These are phyloP conservation scores for Trifolium dubium DNA, from an alignment of 306 rosid species.

Conservation along the genomic window DNA sequence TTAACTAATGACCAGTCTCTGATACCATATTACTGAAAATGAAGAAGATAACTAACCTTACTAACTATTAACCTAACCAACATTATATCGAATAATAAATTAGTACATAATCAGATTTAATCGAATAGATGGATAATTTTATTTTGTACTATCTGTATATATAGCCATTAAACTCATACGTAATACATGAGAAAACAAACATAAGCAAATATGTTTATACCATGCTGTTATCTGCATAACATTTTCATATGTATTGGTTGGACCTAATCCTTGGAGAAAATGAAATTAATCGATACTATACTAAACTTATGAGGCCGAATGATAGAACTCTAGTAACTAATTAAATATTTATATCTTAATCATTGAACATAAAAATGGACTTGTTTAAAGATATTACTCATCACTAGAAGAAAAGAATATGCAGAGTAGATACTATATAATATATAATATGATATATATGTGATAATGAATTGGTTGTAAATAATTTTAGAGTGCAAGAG, in stretches of 20 bases:
- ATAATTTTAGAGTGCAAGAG: conserved; percentile 60
- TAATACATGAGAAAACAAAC: not conserved
- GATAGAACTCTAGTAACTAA: not conserved
- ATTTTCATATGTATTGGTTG: not conserved
- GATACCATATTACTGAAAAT: not conserved
- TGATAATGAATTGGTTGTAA: conserved; percentile 18
- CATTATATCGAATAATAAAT: no score
- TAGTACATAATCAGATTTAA: not conserved
- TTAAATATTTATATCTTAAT: not conserved
- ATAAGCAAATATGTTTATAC: not conserved
- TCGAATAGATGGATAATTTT: not conserved
- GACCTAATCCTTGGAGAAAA: not conserved
- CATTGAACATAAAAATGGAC: not conserved
- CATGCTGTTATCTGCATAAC: not conserved
- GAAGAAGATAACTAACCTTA: not conserved
- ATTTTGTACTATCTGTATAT: no score
- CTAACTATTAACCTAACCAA: not conserved
- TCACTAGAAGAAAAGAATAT: not conserved
- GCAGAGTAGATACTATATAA: not conserved
- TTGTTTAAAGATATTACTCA: not conserved
- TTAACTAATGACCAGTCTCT: not conserved
- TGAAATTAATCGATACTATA: not conserved
- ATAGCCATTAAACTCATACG: not conserved
- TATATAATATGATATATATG: not conserved
- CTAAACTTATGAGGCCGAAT: not conserved